phyloP scores from a whole-genome alignment of 352 stramenopile genomes.

The Aphanomyces astaci region DNA sequence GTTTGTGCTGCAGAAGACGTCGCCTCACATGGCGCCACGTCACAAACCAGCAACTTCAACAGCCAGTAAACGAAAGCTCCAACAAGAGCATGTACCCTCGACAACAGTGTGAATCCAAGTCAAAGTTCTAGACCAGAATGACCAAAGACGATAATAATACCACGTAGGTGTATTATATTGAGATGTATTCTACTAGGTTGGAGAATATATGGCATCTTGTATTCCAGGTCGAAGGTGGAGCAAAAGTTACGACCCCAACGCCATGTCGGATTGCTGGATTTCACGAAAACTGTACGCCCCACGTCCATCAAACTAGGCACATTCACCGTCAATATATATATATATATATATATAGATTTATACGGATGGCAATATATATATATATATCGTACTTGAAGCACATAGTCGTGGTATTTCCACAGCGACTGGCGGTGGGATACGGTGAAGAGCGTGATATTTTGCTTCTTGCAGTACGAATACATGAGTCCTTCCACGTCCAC shows the following conservation, averaged over 20 bases:
- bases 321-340: too few relatives aligned
- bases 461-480: slow-evolving; percentile 75
- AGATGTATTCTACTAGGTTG: too few relatives aligned
- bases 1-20: slow-evolving; percentile 44
- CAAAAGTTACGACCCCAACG: slow-evolving; percentile 55
- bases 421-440: slow-evolving; percentile 87
- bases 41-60: background rate
- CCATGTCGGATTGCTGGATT: slow-evolving; percentile 68
- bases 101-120: background rate
- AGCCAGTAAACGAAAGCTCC: background rate
- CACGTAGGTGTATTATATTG: too few relatives aligned
- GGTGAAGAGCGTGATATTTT: slow-evolving; percentile 89
- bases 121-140: too few relatives aligned
- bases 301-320: slow-evolving; percentile 76
- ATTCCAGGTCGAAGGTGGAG: background rate
- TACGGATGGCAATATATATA: too few relatives aligned
- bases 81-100: background rate
- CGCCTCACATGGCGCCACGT: background rate
- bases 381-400: slow-evolving; percentile 48
- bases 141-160: too few relatives aligned
- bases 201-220: too few relatives aligned
- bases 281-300: slow-evolving; percentile 83
- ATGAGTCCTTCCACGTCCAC: slow-evolving; percentile 83
- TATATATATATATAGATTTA: too few relatives aligned
- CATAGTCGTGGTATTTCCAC: slow-evolving; percentile 85